These are phyloP conservation scores for Trichosporon asahii DNA, from an alignment of 1,284 basidiomycete genomes.

Conservation along the genomic window DNA sequence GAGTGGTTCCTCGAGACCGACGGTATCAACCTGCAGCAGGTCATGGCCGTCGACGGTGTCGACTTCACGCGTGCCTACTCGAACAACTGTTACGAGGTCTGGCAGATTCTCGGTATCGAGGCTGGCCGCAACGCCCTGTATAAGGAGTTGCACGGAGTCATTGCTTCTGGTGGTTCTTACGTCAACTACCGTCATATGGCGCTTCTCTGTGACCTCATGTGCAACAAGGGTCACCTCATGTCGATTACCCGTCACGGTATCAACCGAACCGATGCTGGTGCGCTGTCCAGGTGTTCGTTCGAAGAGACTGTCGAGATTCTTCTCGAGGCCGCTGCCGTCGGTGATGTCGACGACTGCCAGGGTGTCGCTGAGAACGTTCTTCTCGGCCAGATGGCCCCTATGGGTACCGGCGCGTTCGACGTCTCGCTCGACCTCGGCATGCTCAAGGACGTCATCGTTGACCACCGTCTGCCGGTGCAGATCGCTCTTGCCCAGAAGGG, in stretches of 20 bases:
- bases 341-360: conserved; percentile 96
- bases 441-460: conserved; percentile 98
- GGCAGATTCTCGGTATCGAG: conserved; percentile 96
- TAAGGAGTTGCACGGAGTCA: conserved; percentile 87
- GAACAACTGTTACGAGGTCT: conserved; percentile 95
- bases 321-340: conserved; percentile 96
- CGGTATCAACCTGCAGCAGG: conserved; percentile 88
- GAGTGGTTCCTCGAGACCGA: conserved; percentile 99
- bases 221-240: conserved; percentile 91
- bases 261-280: conserved; percentile 94
- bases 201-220: conserved; percentile 96
- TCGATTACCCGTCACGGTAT: conserved; percentile 99
- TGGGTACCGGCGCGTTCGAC: conserved; percentile 94
- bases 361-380: conserved; percentile 98
- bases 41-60: conserved; percentile 92
- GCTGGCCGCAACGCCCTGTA: conserved; percentile 91
- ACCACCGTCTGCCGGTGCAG: conserved; percentile 84
- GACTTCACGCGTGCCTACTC: conserved; percentile 90
- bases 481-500: conserved; percentile 74
- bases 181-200: conserved; percentile 98
- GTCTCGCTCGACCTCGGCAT: conserved; percentile 95
- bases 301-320: conserved; percentile 99
- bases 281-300: conserved; percentile 97
- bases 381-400: conserved; percentile 97
- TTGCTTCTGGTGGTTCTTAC: conserved; percentile 99